Base-by-base conservation (phyloP, 164 flowering plant genomes). In the Berberis thunbergii region DNA sequence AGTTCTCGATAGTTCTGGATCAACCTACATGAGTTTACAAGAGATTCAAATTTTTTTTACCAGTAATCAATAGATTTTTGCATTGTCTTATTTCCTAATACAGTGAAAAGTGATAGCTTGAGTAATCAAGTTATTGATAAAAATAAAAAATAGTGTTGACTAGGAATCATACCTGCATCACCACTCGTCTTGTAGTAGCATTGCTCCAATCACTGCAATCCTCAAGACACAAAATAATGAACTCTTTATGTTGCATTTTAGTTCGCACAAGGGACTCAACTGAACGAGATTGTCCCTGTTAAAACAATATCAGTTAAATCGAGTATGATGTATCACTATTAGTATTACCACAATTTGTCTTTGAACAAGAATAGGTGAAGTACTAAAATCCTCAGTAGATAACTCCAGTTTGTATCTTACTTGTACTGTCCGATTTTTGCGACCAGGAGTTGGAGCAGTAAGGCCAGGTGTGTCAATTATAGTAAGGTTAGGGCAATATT, bases 171-270 rank as follows among this genome's bases (percentile, higher is more conserved):
- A 94, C 98, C 67, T 94, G 97, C 97, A 94, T 94, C 45, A 90
- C 98, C 26, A 90, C 87, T 74, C 95, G 82, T 45, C 97, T 75
- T 2, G 97, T 94, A 11, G 96, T 94, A 54, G 98, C 98, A 80
- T 86, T 90, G 73, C 97, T 93, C 98, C 98, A 94, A 75, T 94
- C 98, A 77, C 88, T 86, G 72, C 97, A 88, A 69, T 94, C 98
- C 77, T 94, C 98, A 74, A 94, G 98, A 72, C 98, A 94, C 49
- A 94, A 72, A 67, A 94, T 90, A 50, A 94, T 94, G 66, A 94
- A 88, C 74, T 93, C 98, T 67, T 81, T 88, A 59, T 87, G 96
- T 80, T 87, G 97, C 98, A 93, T 93, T 73, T 93, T 90, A 62
- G 90, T 86, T 49, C 98, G 80, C 67, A 93, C 96, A 13, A 94